phyloP scores from a whole-genome alignment of 345 rosid species.

The Durio zibethinus region DNA sequence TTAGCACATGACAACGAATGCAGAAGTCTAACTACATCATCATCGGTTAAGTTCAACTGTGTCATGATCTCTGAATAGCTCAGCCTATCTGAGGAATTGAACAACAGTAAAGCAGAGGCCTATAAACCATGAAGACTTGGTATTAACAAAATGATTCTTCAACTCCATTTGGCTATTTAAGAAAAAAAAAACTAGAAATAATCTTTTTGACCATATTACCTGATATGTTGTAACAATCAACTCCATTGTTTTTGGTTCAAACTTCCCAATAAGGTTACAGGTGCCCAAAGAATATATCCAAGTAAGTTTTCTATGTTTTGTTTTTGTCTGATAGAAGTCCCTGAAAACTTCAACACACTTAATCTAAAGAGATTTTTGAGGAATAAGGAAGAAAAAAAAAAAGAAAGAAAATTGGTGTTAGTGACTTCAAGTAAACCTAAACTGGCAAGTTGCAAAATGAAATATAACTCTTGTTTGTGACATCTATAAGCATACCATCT shows the following conservation, averaged over 20 bases:
- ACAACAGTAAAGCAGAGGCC: conserved; percentile 63
- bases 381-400: neutral
- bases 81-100: conserved; percentile 55
- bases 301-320: conserved; percentile 58
- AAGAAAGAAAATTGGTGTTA: neutral
- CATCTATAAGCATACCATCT: conserved; percentile 42
- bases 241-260: conserved; percentile 57
- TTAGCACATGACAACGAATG: conserved; percentile 53
- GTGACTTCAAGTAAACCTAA: conserved; percentile 3
- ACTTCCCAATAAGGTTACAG: conserved; percentile 57
- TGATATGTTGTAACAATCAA: conserved; percentile 67
- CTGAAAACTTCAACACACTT: conserved; percentile 61
- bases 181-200: neutral
- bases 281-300: conserved; percentile 71
- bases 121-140: conserved; percentile 19
- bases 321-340: conserved; percentile 58
- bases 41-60: conserved; percentile 55
- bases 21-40: conserved; percentile 56
- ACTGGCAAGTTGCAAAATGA: neutral
- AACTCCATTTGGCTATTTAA: neutral
- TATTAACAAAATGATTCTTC: neutral
- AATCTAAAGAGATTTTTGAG: conserved; percentile 31
- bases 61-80: conserved; percentile 64
- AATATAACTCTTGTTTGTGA: neutral
- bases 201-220: conserved; percentile 24